Conservation (phyloP, 768 basidiomycete species). For the Myochromella boudieri region DNA sequence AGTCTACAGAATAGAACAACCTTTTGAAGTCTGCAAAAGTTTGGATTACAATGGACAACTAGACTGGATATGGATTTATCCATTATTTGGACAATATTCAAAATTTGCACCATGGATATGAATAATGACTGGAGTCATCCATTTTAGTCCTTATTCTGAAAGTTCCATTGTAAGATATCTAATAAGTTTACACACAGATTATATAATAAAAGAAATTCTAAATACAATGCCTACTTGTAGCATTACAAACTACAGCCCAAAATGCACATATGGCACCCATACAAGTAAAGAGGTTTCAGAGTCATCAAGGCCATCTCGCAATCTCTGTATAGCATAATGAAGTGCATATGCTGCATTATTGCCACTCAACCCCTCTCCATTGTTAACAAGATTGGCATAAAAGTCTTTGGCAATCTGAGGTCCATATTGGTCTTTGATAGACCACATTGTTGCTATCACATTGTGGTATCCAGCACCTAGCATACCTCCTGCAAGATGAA, state of each 20-base stretch:
- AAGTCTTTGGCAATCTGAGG: background rate
- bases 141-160: too few relatives aligned
- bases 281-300: background rate
- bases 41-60: too few relatives aligned
- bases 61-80: too few relatives aligned
- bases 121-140: too few relatives aligned
- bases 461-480: constrained; percentile 29
- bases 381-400: background rate
- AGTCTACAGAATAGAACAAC: too few relatives aligned
- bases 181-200: too few relatives aligned
- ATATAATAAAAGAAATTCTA: too few relatives aligned
- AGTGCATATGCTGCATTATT: background rate
- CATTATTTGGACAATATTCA: too few relatives aligned
- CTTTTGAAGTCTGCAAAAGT: too few relatives aligned
- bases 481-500: constrained; percentile 45
- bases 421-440: background rate
- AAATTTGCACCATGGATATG: too few relatives aligned
- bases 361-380: background rate
- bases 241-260: background rate
- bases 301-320: background rate
- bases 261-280: background rate
- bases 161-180: too few relatives aligned
- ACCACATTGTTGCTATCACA: constrained; percentile 37
- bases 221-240: too few relatives aligned
- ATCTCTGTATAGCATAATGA: background rate